Base-by-base conservation (phyloP, 108 stramenopile genomes). In the Skeletonema grethae region DNA sequence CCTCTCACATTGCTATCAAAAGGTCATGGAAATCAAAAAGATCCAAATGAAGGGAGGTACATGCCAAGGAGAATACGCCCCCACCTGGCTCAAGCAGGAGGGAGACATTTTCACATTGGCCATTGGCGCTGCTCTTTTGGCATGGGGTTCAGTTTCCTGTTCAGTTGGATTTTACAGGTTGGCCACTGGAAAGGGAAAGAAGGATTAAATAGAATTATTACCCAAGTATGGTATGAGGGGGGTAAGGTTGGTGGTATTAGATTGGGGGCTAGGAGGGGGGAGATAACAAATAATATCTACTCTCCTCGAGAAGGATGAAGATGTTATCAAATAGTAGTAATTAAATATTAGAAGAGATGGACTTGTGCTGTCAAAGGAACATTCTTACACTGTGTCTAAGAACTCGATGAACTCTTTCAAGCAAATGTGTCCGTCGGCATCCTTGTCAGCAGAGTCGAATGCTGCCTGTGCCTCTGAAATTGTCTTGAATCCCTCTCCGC, bases 101-200 rank as follows among this genome's bases (percentile, higher is more conserved):
- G 76, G 79, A 46, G 91, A 92, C 73, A 67, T 46, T 20, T 31
- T 66, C 20, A 71, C 77, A 5, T 55, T 70, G 59, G 71, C 70
- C 3, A 60, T 88, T 59, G 91, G 85, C 0, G 82, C 84, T 28
- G 76, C 43, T 4, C 65, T 92, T 11, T 53, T 72, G 18, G 84
- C 53, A 18, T 79, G 85, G 43, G 90, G 90, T 22, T 7, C 69
- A 9, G 56, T 75, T 30, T 63, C 58, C 4, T 34, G 62, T 29
- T 43, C 55, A 20, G 53, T 87, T 57, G 88, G 88, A 64, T 57
- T 65, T 38, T 92, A 87, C 69, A 84, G 82, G 75, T 77, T 92
- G 85, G 88, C 88, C n/a, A 88, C 86, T 66, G 90, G 90, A 56
- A 88, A 85, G 73, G 90, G 90, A 73, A 92, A 92, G 87, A 77